These are phyloP conservation scores for Metschnikowia gelsemii DNA, from an alignment of 805 yeast genomes.

Conservation along the genomic window DNA sequence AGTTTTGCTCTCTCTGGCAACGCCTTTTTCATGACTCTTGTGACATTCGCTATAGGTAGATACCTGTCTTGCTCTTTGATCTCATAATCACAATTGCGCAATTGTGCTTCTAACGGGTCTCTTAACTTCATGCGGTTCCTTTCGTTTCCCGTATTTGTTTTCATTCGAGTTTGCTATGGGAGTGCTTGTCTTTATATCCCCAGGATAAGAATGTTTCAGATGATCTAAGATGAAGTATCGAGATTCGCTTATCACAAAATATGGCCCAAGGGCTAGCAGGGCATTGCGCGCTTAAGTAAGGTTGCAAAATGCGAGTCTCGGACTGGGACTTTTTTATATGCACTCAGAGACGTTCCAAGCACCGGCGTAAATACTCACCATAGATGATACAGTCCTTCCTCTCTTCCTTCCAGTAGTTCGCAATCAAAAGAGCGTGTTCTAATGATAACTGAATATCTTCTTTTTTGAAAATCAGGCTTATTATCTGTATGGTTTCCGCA, in stretches of 20 bases:
- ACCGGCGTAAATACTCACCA: conserved; percentile 23
- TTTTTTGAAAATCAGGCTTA: conserved; percentile 6
- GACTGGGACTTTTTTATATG: conserved; percentile 9
- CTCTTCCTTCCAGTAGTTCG: conserved; percentile 38
- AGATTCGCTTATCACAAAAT: neutral
- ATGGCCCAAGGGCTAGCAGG: neutral
- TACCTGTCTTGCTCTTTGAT: conserved; percentile 46
- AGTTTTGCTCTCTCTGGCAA: conserved; percentile 72
- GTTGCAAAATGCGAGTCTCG: conserved; percentile 24
- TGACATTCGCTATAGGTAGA: conserved; percentile 50
- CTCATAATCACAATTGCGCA: conserved; percentile 36
- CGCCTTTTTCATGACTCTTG: conserved; percentile 75
- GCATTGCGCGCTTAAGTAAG: conserved; percentile 15
- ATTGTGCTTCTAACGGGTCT: conserved; percentile 6
- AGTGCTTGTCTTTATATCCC: too few species aligned
- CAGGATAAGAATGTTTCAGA: too few species aligned
- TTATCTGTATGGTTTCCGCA: neutral
- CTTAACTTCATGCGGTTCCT: neutral
- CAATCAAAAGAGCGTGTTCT: conserved; percentile 31
- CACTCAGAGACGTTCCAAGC: conserved; percentile 13
- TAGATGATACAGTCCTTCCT: conserved; percentile 33
- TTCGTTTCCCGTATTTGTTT: too few species aligned
- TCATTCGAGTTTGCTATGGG: too few species aligned
- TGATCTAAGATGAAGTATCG: too few species aligned
- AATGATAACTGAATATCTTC: conserved; percentile 14